Conservation (phyloP, 2,329 filamentous ascomycete genomes). For the Claviceps quebecensis region DNA sequence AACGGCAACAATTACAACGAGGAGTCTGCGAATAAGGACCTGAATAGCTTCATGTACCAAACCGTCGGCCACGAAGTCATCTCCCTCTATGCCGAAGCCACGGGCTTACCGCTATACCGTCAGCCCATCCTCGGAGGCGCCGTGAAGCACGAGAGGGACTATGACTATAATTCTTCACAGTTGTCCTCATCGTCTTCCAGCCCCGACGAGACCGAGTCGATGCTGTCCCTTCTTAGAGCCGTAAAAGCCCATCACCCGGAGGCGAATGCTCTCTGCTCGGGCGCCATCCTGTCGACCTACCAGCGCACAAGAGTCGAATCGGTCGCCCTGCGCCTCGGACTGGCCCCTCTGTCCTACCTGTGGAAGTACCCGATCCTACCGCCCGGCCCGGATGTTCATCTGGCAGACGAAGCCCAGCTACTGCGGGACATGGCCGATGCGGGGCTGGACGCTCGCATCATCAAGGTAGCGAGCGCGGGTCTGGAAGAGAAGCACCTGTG, state of each 20-base stretch:
- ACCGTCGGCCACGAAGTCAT: constrained; percentile 84
- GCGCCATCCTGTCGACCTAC: constrained; percentile 88
- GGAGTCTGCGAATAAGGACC: constrained; percentile 32
- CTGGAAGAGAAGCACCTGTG: constrained; percentile 71
- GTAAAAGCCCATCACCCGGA: constrained; percentile 59
- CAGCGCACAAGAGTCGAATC: constrained; percentile 93
- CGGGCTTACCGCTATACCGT: constrained; percentile 73
- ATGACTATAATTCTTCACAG: constrained; percentile 24
- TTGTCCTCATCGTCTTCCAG: constrained; percentile 10
- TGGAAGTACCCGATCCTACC: constrained; percentile 82
- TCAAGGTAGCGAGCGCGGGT: constrained; percentile 89
- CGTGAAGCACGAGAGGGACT: constrained; percentile 58
- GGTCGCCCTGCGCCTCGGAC: constrained; percentile 68
- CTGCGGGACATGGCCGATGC: constrained; percentile 68
- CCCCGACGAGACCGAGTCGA: constrained; percentile 79
- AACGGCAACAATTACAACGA: not conserved
- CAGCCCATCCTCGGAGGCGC: constrained; percentile 60
- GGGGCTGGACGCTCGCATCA: constrained; percentile 74
- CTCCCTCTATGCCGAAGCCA: constrained; percentile 67
- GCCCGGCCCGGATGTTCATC: constrained; percentile 26
- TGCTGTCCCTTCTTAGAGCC: constrained; percentile 58
- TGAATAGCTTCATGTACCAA: constrained; percentile 99
- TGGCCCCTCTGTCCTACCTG: constrained; percentile 71
- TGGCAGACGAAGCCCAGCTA: constrained; percentile 38
- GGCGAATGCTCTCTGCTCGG: constrained; percentile 76